Evolutionary conservation across 305 asterid species (phyloP).

Genomic region (Rubia peregrina): DNA sequence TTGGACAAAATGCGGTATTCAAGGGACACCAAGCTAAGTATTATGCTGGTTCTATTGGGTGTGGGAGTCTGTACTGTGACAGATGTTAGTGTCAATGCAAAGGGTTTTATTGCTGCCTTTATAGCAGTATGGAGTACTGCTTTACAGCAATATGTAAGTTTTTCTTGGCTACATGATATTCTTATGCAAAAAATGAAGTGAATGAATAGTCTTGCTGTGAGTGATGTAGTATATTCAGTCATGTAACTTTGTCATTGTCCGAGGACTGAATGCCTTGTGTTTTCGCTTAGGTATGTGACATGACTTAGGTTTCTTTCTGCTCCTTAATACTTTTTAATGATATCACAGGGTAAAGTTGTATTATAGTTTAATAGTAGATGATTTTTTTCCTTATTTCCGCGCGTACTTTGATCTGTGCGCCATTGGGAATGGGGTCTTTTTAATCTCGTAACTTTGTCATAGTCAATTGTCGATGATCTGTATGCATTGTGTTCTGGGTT

Average conservation of each 20-base stretch:
- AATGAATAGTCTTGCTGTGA: not conserved
- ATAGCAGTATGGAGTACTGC: slow-evolving; percentile 82
- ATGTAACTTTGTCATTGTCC: not conserved
- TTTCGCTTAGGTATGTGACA: not conserved
- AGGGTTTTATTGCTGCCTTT: slow-evolving; percentile 71
- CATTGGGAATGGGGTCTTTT: no score
- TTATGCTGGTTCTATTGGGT: slow-evolving; percentile 63
- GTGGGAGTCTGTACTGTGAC: slow-evolving; percentile 79
- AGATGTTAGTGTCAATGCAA: slow-evolving; percentile 69
- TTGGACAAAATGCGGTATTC: slow-evolving; percentile 65
- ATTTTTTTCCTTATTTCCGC: not conserved
- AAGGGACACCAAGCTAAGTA: slow-evolving; percentile 80
- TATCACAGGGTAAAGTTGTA: not conserved
- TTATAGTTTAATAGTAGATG: not conserved
- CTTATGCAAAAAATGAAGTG: not conserved
- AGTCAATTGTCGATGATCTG: no score
- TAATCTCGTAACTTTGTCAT: no score
- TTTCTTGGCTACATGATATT: slow-evolving; percentile 13
- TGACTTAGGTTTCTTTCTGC: slow-evolving; percentile 1
- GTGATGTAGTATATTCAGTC: not conserved
- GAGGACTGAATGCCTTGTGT: not conserved
- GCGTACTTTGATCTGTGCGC: no score
- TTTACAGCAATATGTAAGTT: slow-evolving; percentile 83
- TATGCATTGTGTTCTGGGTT: not conserved
- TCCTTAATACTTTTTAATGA: not conserved